A percentile compares a stretch with the other conserved stretches of the same genome.
These are phyloP conservation scores for Penicillium arizonense DNA, from an alignment of 495 filamentous ascomycete genomes.

Conservation along the genomic window DNA sequence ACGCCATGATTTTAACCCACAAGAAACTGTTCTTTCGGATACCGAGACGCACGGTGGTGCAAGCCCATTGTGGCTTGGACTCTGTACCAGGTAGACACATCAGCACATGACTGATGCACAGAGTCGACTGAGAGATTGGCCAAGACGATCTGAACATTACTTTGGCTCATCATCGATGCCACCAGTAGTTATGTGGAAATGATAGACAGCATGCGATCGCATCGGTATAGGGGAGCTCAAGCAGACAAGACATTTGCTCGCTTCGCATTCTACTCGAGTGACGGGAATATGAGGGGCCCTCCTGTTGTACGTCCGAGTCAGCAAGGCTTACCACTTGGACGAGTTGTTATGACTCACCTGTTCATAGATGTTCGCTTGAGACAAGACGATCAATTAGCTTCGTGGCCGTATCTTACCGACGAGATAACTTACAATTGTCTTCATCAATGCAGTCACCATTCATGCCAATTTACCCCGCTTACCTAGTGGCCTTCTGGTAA, in stretches of 20 bases:
- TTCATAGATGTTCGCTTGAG: not conserved
- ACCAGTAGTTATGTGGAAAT: not conserved
- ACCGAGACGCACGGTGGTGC: no score
- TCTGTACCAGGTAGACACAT: no score
- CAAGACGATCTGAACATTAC: no score
- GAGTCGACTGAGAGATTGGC: no score
- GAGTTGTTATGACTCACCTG: not conserved
- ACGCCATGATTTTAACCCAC: no score
- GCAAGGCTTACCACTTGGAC: no score
- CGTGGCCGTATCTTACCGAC: not conserved
- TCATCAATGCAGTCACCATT: not conserved
- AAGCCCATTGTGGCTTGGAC: no score
- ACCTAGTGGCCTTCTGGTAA: no score
- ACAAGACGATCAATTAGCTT: no score
- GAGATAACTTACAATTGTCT: constrained; percentile 1
- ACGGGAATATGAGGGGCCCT: not conserved
- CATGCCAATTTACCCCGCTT: not conserved
- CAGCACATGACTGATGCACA: no score
- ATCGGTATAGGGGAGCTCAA: not conserved
- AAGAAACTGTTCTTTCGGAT: no score
- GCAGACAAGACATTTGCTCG: not conserved
- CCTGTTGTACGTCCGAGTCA: not conserved
- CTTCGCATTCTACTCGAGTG: not conserved
- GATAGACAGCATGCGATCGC: not conserved
- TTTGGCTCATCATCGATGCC: not conserved